Evolutionary conservation across 306 rosid species (phyloP).

Genomic region (Cajanus cajan): DNA sequence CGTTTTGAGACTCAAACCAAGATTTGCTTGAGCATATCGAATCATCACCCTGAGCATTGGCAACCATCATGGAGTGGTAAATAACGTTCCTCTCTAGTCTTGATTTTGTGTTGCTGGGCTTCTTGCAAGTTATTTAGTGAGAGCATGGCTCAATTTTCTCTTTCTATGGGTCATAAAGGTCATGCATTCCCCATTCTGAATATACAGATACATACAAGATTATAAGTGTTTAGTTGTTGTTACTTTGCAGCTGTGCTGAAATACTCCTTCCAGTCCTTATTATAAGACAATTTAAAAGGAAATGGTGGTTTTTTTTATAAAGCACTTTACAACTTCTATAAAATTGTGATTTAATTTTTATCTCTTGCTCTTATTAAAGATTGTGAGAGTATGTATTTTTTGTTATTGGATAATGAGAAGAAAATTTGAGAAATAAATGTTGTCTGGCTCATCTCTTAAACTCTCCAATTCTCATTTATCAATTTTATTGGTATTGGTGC

Average conservation of each 20-base stretch:
- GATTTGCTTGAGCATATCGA: constrained; percentile 86
- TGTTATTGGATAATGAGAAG: too few relatives aligned
- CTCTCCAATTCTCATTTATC: too few relatives aligned
- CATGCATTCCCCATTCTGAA: background rate
- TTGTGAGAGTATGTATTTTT: too few relatives aligned
- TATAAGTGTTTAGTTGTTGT: background rate
- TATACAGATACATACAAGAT: background rate
- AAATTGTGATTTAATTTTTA: too few relatives aligned
- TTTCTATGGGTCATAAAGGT: background rate
- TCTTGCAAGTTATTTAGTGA: background rate
- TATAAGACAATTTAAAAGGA: too few relatives aligned
- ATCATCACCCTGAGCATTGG: constrained; percentile 96
- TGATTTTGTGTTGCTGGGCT: background rate
- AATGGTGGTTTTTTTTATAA: too few relatives aligned
- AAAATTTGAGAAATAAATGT: too few relatives aligned
- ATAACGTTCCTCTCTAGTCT: background rate
- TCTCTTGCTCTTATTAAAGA: too few relatives aligned
- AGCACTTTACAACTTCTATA: too few relatives aligned
- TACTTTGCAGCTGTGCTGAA: background rate
- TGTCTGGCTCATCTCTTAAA: too few relatives aligned
- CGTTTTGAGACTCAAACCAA: constrained; percentile 85
- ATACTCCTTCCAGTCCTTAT: too few relatives aligned
- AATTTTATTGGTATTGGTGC: too few relatives aligned
- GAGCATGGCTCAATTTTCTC: background rate
- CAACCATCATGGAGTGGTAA: constrained; percentile 92